Evolutionary conservation across 1,284 basidiomycete genomes (phyloP), one percentile per base, ranked within the genome.

Genomic region (Leccinum angustisporum): DNA sequence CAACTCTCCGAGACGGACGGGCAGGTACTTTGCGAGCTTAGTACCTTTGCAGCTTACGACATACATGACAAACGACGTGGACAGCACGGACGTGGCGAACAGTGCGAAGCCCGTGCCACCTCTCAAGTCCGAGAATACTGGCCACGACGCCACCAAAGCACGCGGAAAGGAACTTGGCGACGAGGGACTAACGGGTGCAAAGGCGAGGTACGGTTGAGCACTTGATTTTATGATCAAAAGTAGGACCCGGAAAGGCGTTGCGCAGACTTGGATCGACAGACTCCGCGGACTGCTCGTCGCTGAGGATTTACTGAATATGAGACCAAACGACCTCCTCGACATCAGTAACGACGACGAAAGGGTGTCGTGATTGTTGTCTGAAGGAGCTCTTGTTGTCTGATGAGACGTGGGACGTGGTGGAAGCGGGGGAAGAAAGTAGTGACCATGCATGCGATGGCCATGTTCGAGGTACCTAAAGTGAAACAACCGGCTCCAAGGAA

Each of bases 401-500:
- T 1, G 93, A 90, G 9, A 83, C 75, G 11, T 86, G 21, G 21
- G 21, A 21, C 21, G 21, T 21, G 21, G 14, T 94, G 86, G 71
- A 93, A 94, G 11, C 92, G 86, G 3, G 97, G 96, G 75, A 94
- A 98, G 79, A 97, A 95, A 0, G 97, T 87, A 14, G 92, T 85
- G 61, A 95, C 79, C 82, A 99, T 87, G 61, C 88, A 89, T 0
- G 96, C 97, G 60, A 98, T 90, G 0, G 95, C 93, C 8, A 92
- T 85, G 73, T 98, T 90, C 3, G 95, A 97, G 10, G 88, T 94
- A 16, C 95, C 96, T 13, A 99, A 80, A 0, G 96, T 98, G 75
- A 90, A 96, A 27, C 95, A 86, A 6, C 97, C 97, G 30, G 92
- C 90, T 14, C 97, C 97, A 4, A 98, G 85, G 82, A 98, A 98